These are phyloP conservation scores for Symbiotaphrina buchneri DNA, from an alignment of 495 filamentous ascomycete species.

Conservation along the genomic window DNA sequence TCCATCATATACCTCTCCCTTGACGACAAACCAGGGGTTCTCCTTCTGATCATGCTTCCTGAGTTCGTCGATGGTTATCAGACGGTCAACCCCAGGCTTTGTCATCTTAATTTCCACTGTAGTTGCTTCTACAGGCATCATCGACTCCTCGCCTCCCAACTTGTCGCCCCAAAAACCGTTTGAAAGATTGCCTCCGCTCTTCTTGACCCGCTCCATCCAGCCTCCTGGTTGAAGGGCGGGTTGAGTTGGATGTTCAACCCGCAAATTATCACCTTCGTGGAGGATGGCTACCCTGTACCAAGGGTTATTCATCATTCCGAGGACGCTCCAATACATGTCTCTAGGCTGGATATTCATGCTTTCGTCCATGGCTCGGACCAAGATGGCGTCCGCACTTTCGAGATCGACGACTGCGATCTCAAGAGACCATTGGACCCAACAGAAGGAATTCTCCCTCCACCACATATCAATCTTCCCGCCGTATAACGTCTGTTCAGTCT, in stretches of 20 bases:
- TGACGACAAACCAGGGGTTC: conserved; percentile 78
- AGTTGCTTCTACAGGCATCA: conserved; percentile 13
- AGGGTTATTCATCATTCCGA: conserved; percentile 98
- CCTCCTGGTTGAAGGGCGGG: conserved; percentile 60
- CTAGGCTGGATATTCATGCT: conserved; percentile 68
- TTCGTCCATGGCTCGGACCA: conserved; percentile 85
- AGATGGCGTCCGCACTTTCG: conserved; percentile 39
- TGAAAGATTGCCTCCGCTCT: conserved; percentile 53
- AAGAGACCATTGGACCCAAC: conserved; percentile 88
- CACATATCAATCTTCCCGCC: conserved; percentile 66
- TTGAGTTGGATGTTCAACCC: conserved; percentile 83
- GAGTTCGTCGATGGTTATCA: conserved; percentile 52
- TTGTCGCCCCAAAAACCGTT: conserved; percentile 83
- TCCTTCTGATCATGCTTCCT: conserved; percentile 39
- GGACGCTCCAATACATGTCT: conserved; percentile 93
- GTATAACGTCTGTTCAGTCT: conserved; percentile 40
- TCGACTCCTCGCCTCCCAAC: conserved; percentile 27
- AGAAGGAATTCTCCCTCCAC: conserved; percentile 64
- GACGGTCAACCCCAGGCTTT: conserved; percentile 36
- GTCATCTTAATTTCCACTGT: conserved; percentile 56
- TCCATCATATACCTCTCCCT: conserved; percentile 85
- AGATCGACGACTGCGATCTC: conserved; percentile 44
- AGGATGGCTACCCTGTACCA: conserved; percentile 76
- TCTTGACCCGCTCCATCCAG: conserved; percentile 95
- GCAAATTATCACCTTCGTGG: conserved; percentile 39